Percentiles rank a stretch among this genome's conserved stretches.
These are phyloP conservation scores for Stellera chamaejasme DNA, from an alignment of 345 rosid genomes.

Conservation along the genomic window DNA sequence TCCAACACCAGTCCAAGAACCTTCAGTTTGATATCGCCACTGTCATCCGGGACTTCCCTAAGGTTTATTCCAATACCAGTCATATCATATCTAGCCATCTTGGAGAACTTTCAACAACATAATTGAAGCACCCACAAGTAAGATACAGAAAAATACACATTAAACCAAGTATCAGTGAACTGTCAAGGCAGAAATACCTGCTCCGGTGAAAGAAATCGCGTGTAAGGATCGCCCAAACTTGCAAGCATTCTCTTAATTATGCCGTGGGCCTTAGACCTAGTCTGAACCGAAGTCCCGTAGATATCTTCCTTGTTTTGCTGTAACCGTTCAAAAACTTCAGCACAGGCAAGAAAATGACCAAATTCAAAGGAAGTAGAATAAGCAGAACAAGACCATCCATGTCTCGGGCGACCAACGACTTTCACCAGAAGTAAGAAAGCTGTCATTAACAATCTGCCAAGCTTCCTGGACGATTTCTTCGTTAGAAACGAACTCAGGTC, in stretches of 20 bases:
- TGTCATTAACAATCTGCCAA: slow-evolving; percentile 81
- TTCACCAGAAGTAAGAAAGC: slow-evolving; percentile 41
- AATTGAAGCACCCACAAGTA: slow-evolving; percentile 29
- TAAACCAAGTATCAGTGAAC: neutral
- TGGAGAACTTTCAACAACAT: slow-evolving; percentile 62
- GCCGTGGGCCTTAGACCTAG: slow-evolving; percentile 76
- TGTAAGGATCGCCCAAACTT: slow-evolving; percentile 83
- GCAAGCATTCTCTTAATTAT: slow-evolving; percentile 71
- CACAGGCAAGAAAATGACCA: neutral
- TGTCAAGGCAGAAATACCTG: slow-evolving; percentile 40
- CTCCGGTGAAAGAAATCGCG: slow-evolving; percentile 75
- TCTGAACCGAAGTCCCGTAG: slow-evolving; percentile 41
- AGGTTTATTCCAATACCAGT: slow-evolving; percentile 90
- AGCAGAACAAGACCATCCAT: slow-evolving; percentile 46
- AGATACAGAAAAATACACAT: slow-evolving; percentile 5
- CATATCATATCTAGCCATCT: slow-evolving; percentile 94
- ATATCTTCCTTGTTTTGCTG: slow-evolving; percentile 69
- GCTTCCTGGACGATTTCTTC: slow-evolving; percentile 82
- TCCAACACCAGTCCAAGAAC: slow-evolving; percentile 77
- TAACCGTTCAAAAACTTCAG: neutral
- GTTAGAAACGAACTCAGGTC: slow-evolving; percentile 35
- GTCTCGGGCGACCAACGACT: slow-evolving; percentile 53
- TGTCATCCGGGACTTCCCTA: slow-evolving; percentile 73
- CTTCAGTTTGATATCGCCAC: slow-evolving; percentile 59
- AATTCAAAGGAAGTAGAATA: neutral